Percentiles rank a stretch among this genome's conserved stretches.
Conservation (phyloP, 192 early-diverging fungal species). For the Coemansia sp. region DNA sequence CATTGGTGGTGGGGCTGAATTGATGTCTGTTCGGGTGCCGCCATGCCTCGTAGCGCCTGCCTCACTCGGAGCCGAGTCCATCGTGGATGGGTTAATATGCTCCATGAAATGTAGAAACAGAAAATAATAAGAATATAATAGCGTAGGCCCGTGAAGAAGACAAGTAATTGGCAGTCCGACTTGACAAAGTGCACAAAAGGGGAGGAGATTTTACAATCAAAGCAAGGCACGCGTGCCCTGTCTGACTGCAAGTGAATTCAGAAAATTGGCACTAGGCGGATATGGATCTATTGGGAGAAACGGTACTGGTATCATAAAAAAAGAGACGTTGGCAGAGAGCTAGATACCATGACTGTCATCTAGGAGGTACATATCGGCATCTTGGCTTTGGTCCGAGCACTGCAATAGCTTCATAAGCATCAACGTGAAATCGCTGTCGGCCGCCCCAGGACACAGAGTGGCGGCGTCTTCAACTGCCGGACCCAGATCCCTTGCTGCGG, state of each 20-base stretch:
- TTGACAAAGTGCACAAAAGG: neutral
- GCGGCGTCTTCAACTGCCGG: neutral
- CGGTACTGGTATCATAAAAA: neutral
- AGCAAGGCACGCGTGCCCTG: neutral
- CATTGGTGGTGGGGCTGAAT: conserved; percentile 12
- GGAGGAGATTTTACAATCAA: neutral
- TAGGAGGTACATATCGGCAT: conserved; percentile 8
- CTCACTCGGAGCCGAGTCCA: conserved; percentile 7
- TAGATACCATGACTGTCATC: conserved; percentile 1
- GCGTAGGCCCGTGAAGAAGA: neutral
- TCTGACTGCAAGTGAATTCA: neutral
- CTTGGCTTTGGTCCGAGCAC: conserved; percentile 3
- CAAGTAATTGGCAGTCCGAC: neutral
- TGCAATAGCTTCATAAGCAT: conserved; percentile 1
- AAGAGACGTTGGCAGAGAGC: neutral
- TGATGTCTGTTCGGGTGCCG: conserved; percentile 4
- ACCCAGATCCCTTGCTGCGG: neutral
- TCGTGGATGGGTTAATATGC: neutral
- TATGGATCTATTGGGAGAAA: neutral
- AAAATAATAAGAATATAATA: neutral
- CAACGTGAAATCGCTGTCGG: neutral
- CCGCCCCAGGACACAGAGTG: neutral
- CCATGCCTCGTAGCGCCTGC: neutral
- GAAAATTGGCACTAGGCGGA: neutral
- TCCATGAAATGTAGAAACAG: neutral